Percentiles rank a stretch among this genome's conserved stretches.
Conservation (phyloP, 2,329 filamentous ascomycete species). For the Fusarium sp. region DNA sequence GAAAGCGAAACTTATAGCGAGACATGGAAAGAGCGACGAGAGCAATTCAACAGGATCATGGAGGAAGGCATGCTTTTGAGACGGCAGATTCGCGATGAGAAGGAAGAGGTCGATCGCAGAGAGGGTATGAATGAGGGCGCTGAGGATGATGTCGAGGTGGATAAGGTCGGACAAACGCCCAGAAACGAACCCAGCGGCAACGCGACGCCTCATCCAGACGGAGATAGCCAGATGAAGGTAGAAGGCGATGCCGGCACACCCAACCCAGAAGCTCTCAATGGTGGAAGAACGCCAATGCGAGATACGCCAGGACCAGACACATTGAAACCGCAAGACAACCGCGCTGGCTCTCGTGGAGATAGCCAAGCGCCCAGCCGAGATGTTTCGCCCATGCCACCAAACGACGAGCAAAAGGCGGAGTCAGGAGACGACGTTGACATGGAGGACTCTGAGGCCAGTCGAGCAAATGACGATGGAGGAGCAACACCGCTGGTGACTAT, state of each 20-base stretch:
- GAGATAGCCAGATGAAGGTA: constrained; percentile 48
- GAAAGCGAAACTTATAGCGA: constrained; percentile 84
- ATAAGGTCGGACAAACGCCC: constrained; percentile 61
- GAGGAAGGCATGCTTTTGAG: constrained; percentile 90
- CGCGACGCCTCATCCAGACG: constrained; percentile 62
- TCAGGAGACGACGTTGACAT: constrained; percentile 69
- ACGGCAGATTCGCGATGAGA: constrained; percentile 90
- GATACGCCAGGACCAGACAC: constrained; percentile 48
- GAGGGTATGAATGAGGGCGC: constrained; percentile 82
- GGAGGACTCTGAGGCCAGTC: constrained; percentile 58
- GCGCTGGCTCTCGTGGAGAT: constrained; percentile 35
- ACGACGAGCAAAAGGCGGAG: constrained; percentile 50
- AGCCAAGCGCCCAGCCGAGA: constrained; percentile 48
- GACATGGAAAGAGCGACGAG: constrained; percentile 85
- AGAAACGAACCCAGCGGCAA: constrained; percentile 62
- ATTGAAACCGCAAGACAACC: constrained; percentile 35
- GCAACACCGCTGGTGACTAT: constrained; percentile 60
- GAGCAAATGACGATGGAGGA: constrained; percentile 56
- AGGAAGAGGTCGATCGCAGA: constrained; percentile 89
- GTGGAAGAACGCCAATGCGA: constrained; percentile 50
- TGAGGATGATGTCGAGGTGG: constrained; percentile 66
- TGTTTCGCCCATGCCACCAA: constrained; percentile 44
- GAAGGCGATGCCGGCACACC: constrained; percentile 47
- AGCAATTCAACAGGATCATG: constrained; percentile 89
- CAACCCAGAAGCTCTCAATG: constrained; percentile 43